Base-by-base conservation (phyloP, 495 filamentous ascomycete species). In the Elaphomyces granulatus region DNA sequence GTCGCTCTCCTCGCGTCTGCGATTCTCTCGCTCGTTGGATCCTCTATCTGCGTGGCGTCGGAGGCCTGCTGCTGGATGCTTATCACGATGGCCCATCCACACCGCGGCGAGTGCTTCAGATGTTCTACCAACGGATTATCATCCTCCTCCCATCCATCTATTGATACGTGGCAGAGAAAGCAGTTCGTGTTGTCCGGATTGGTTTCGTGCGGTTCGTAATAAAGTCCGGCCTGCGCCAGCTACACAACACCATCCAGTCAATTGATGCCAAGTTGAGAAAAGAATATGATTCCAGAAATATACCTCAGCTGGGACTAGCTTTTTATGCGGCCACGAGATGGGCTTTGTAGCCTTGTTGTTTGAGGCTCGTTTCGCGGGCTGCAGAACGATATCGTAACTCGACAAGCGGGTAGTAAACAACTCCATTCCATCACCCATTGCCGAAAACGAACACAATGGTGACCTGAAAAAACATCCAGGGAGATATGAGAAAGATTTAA, bases 221-320 rank as follows among this genome's bases (percentile, higher is more conserved):
- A 86, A 60, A 98, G 92, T 7, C 90, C 90, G 42, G 88, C 90
- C 48, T 74, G 71, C 6, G 88, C 90, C 50, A 96, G 76, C 82
- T 92, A 49, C 9, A 45, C 21, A 35, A 10, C n/a, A 32, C 48
- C 35, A 54, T 40, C 4, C 15, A 20, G 33, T 50, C 42, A 45
- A 31, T 17, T 2, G n/a, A 6, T 15, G 0, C 3, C 15, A 23
- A 21, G 7, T 28, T n/a, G n/a, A n/a, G n/a, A n/a, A n/a, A n/a
- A n/a, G n/a, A n/a, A n/a, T n/a, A n/a, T n/a, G n/a, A n/a, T n/a
- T n/a, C 58, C 70, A 28, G 12, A 28, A 28, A 12, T 6, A 46
- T 60, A 87, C 81, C 50, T 80, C 68, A 41, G 71, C 69, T 14
- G 81, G 70, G 0, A 75, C 66, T 8, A 81, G 71, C 21, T 59